Conservation (phyloP, 2,329 filamentous ascomycete species). For the Capronia epimyces region DNA sequence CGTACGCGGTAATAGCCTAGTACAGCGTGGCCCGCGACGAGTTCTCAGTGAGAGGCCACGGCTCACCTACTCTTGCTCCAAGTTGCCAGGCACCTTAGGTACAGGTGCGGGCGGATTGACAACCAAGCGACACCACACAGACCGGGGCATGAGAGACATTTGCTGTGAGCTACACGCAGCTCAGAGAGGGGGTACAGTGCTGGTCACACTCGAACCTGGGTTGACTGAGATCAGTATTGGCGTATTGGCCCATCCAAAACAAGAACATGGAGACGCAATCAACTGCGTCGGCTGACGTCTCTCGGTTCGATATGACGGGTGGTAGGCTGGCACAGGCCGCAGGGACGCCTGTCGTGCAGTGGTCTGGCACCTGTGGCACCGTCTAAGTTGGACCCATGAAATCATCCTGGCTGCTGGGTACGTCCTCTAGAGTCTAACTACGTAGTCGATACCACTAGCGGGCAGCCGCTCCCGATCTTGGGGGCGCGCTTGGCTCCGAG, state of each 20-base stretch:
- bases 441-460: too few species aligned
- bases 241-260: not conserved
- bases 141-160: too few species aligned
- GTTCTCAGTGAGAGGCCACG: too few species aligned
- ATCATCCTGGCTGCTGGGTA: not conserved
- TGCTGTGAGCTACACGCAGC: too few species aligned
- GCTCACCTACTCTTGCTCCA: too few species aligned
- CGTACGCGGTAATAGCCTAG: too few species aligned
- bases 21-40: too few species aligned
- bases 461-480: not conserved
- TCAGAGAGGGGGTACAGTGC: too few species aligned
- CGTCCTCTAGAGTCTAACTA: not conserved
- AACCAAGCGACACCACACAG: too few species aligned
- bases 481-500: not conserved
- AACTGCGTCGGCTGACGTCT: slow-evolving; percentile 1
- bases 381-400: not conserved
- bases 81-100: too few species aligned
- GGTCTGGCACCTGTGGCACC: not conserved
- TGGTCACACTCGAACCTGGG: not conserved
- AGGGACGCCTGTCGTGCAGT: not conserved
- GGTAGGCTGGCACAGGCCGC: not conserved
- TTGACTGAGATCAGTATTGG: not conserved
- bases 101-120: too few species aligned
- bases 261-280: slow-evolving; percentile 7
- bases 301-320: not conserved